These are phyloP conservation scores for Cryptococcus neoformans DNA, from an alignment of 1,284 basidiomycete species.

Conservation along the genomic window DNA sequence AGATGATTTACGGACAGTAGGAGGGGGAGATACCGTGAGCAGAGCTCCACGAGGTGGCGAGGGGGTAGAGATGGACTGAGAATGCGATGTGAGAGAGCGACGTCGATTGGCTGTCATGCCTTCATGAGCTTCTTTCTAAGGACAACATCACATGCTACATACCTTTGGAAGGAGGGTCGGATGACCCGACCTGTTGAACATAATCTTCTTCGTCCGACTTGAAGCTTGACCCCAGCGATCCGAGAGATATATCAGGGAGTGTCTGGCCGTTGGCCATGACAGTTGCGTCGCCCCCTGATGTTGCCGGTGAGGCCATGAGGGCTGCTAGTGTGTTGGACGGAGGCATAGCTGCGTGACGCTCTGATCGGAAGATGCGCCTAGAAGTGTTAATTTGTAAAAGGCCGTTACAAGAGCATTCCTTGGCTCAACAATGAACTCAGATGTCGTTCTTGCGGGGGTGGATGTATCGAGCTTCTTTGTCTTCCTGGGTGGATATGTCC, in stretches of 20 bases:
- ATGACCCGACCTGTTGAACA: not conserved
- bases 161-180: not conserved
- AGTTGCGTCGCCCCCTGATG: constrained; percentile 34
- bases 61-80: constrained; percentile 17
- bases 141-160: not conserved
- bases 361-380: too few species aligned
- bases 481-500: too few species aligned
- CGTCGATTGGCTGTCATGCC: not conserved
- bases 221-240: constrained; percentile 45
- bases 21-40: constrained; percentile 32
- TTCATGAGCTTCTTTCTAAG: not conserved
- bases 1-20: constrained; percentile 31
- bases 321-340: constrained; percentile 21
- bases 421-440: too few species aligned
- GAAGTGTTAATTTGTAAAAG: too few species aligned
- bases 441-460: too few species aligned
- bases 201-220: constrained; percentile 32
- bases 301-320: constrained; percentile 36
- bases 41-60: constrained; percentile 26
- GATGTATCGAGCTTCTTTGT: too few species aligned
- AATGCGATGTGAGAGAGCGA: constrained; percentile 23
- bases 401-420: too few species aligned
- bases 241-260: constrained; percentile 47
- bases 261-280: constrained; percentile 32
- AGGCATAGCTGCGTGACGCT: too few species aligned